A percentile compares a stretch with the other conserved stretches of the same genome.
phyloP scores from a whole-genome alignment of 2,329 filamentous ascomycete species.

The Dactylellina drechsleri region DNA sequence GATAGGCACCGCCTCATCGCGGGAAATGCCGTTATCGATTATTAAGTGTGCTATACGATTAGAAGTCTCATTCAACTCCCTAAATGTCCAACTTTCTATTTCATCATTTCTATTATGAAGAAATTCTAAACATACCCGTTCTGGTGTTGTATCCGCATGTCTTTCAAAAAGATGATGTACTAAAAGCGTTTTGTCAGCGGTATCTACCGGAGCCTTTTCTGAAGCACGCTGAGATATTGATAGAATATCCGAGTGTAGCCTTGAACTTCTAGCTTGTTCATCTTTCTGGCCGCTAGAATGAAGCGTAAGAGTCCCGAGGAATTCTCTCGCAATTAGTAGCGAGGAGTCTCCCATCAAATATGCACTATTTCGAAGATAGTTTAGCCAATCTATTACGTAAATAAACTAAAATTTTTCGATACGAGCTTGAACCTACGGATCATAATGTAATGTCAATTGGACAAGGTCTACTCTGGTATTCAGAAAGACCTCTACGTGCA shows the following conservation, averaged over 20 bases:
- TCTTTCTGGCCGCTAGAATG: constrained; percentile 11
- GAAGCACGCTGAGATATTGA: constrained; percentile 46
- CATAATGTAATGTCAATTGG: constrained; percentile 29
- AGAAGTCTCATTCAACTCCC: constrained; percentile 55
- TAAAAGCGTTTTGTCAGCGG: constrained; percentile 25
- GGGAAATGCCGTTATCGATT: constrained; percentile 52
- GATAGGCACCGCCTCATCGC: constrained; percentile 58
- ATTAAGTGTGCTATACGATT: constrained; percentile 58
- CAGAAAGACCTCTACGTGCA: constrained; percentile 40
- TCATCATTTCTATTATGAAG: constrained; percentile 59
- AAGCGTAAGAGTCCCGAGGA: constrained; percentile 25
- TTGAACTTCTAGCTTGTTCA: not conserved
- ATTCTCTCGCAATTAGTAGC: constrained; percentile 29
- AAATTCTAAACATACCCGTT: constrained; percentile 62
- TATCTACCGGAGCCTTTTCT: constrained; percentile 35
- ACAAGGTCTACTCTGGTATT: constrained; percentile 37
- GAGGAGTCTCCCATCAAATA: constrained; percentile 44
- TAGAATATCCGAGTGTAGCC: constrained; percentile 16
- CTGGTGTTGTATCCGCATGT: constrained; percentile 59
- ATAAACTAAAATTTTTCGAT: not conserved
- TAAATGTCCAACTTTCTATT: constrained; percentile 59
- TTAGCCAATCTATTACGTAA: not conserved
- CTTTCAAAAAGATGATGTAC: constrained; percentile 62
- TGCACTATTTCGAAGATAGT: constrained; percentile 4
- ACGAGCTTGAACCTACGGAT: constrained; percentile 33